Base-by-base conservation (phyloP, 352 stramenopile species). In the Globisporangium takayamanum region DNA sequence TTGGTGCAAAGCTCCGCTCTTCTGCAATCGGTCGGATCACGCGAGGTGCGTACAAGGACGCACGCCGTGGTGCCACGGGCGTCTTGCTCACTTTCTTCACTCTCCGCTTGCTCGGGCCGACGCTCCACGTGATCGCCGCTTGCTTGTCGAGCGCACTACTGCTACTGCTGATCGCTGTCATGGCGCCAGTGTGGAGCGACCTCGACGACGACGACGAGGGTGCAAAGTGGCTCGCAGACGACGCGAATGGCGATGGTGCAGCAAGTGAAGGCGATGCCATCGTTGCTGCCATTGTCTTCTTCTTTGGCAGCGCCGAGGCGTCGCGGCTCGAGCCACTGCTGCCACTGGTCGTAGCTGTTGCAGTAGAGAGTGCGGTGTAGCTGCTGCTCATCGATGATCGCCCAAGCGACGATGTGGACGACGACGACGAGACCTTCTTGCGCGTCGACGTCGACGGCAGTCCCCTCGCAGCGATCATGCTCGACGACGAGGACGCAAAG, bases 51-150 rank as follows among this genome's bases (percentile, higher is more conserved):
- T 62, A 62, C 37, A 62, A 14, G 8, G 50, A 67, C 61, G 65
- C 49, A 20, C 57, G 51, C 20, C 51, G 56, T 33, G 49, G 18
- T 26, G 39, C 14, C 3, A 26, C 22, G 1, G 50, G 33, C 6
- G n/a, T 70, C 57, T 73, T 78, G 14, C 49, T 42, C 44, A 36
- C 69, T 53, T 73, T 77, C 59, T 67, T 78, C 12, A 65, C 56
- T 22, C 55, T 56, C 1, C 75, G 65, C 41, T 80, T 80, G 48
- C 53, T 78, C 44, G 73, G 67, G 5, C 60, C 70, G 47, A 73
- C n/a, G 22, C 48, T 66, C 62, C 62, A 68, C 58, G 20, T 26
- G 39, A 68, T 68, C 22, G 62, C 62, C 15, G 42, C 12, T 37
- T 36, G 30, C 26, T 42, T 59, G 6, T 50, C 56, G 16, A 16